Percentiles rank a stretch among this genome's conserved stretches.
Evolutionary conservation across 495 filamentous ascomycete genomes (phyloP).

Genomic region (Penicillium manginii): DNA sequence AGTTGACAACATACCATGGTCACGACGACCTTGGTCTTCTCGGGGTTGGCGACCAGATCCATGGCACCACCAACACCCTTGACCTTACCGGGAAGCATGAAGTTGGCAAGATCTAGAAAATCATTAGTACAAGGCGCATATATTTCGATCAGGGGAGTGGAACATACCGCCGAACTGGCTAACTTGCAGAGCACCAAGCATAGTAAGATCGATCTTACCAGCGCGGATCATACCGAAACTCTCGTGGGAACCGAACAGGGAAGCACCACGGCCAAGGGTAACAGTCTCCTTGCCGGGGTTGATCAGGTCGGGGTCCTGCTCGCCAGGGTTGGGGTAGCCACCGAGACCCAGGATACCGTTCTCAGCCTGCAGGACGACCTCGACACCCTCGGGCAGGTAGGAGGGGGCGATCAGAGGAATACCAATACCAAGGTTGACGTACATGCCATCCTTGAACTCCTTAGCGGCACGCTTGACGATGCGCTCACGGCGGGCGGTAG

Average conservation of each 20-base stretch:
- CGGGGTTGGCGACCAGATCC: conserved; percentile 86
- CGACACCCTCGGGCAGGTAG: conserved; percentile 75
- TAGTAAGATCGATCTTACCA: conserved; percentile 86
- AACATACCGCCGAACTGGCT: conserved; percentile 71
- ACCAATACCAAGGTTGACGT: conserved; percentile 90
- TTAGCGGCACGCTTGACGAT: conserved; percentile 86
- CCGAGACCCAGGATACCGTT: conserved; percentile 90
- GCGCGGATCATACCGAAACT: conserved; percentile 91
- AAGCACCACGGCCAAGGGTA: conserved; percentile 74
- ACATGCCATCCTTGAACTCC: conserved; percentile 94
- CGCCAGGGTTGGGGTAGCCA: conserved; percentile 74
- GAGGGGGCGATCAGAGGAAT: conserved; percentile 88
- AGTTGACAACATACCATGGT: conserved; percentile 60
- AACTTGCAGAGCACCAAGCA: conserved; percentile 91
- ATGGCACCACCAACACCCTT: conserved; percentile 94
- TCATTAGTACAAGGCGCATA: not conserved
- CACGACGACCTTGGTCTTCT: conserved; percentile 83
- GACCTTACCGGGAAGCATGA: conserved; percentile 87
- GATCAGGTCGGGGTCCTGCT: conserved; percentile 87
- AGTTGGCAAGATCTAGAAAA: conserved; percentile 44
- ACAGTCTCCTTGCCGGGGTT: conserved; percentile 95
- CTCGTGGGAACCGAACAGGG: conserved; percentile 83
- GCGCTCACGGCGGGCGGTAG: conserved; percentile 73
- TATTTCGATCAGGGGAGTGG: not conserved
- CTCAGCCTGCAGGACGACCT: conserved; percentile 85